phyloP scores from a whole-genome alignment of 2,329 filamentous ascomycete genomes.

The Fonsecaea nubica region DNA sequence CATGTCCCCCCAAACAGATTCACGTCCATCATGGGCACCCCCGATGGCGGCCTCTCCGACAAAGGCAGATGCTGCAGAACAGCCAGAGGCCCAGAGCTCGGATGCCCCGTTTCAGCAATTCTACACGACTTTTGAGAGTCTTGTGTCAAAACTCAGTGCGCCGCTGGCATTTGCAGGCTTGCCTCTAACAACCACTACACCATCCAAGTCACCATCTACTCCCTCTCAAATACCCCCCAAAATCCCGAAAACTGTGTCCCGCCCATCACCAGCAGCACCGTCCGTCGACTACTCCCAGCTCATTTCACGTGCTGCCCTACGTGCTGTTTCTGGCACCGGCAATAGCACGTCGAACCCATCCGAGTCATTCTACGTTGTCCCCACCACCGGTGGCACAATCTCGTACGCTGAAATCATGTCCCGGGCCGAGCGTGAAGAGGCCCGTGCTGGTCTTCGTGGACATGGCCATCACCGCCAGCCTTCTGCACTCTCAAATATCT shows the following conservation, averaged over 20 bases:
- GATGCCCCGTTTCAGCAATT: slow-evolving; percentile 89
- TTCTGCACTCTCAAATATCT: slow-evolving; percentile 63
- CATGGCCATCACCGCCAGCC: slow-evolving; percentile 41
- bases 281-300: slow-evolving; percentile 80
- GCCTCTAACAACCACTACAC: slow-evolving; percentile 65
- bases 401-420: slow-evolving; percentile 90
- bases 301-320: slow-evolving; percentile 83
- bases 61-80: slow-evolving; percentile 43
- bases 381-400: slow-evolving; percentile 85
- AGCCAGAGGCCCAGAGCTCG: slow-evolving; percentile 43
- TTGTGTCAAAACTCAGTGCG: slow-evolving; percentile 87
- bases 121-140: slow-evolving; percentile 86
- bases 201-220: slow-evolving; percentile 29
- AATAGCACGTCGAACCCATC: slow-evolving; percentile 65
- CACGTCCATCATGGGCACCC: slow-evolving; percentile 38
- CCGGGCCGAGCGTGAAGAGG: slow-evolving; percentile 54
- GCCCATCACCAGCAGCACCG: slow-evolving; percentile 40
- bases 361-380: slow-evolving; percentile 91
- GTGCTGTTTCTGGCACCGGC: slow-evolving; percentile 73
- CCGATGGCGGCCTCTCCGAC: slow-evolving; percentile 43
- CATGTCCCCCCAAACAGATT: slow-evolving; percentile 19
- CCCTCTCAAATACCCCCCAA: slow-evolving; percentile 17
- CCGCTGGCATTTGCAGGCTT: slow-evolving; percentile 92
- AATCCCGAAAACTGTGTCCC: slow-evolving; percentile 24
- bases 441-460: slow-evolving; percentile 40